Evolutionary conservation across 1,284 basidiomycete species (phyloP).

Genomic region (Ceratobasidium sp.): DNA sequence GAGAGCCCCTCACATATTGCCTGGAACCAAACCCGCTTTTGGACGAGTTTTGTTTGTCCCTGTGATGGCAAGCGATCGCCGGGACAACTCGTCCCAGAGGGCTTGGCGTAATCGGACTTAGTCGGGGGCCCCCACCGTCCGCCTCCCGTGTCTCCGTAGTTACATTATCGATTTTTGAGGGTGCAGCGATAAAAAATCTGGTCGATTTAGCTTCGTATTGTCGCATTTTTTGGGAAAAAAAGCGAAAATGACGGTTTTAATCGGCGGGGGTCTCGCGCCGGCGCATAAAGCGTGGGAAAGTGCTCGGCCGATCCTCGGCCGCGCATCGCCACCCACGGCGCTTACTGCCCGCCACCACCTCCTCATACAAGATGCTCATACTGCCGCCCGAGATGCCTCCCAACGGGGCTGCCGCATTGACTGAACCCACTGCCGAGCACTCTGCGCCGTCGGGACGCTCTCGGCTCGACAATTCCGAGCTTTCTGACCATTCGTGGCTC

Average conservation of each 20-base stretch:
- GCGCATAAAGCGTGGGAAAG: too few relatives aligned
- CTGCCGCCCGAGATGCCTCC: not conserved
- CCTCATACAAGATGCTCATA: not conserved
- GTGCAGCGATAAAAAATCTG: too few relatives aligned
- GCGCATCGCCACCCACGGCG: too few relatives aligned
- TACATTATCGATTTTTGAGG: too few relatives aligned
- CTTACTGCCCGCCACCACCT: not conserved
- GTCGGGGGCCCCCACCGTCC: not conserved
- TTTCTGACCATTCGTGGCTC: not conserved
- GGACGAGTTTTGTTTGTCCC: constrained; percentile 20
- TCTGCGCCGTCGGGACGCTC: not conserved
- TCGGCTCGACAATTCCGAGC: not conserved
- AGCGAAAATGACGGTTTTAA: constrained; percentile 1
- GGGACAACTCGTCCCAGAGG: constrained; percentile 20
- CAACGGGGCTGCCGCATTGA: not conserved
- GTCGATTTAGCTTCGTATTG: not conserved
- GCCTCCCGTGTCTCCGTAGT: too few relatives aligned
- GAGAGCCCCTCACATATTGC: not conserved
- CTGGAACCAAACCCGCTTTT: constrained; percentile 12
- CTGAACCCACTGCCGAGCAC: not conserved
- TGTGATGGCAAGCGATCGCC: constrained; percentile 19
- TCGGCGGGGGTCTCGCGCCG: not conserved
- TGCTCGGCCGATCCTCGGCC: too few relatives aligned
- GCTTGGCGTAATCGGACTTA: constrained; percentile 3
- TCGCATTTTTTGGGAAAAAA: not conserved